phyloP scores from a whole-genome alignment of 129 eudicot species.

The Heracleum sosnowskyi region DNA sequence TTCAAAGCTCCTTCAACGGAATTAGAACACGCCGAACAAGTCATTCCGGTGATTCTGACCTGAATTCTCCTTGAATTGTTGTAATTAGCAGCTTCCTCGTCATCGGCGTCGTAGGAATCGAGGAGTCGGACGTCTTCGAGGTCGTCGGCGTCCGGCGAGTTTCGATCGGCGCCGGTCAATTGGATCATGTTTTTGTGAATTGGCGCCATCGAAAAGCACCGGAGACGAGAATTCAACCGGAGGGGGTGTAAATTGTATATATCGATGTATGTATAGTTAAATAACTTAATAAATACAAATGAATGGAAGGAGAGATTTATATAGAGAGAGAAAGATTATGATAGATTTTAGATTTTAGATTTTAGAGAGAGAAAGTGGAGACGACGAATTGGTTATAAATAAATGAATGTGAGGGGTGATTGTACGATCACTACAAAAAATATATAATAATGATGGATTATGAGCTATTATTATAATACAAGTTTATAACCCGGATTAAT shows the following conservation, averaged over 20 bases:
- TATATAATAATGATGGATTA: no score
- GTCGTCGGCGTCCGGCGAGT: conserved; percentile 23
- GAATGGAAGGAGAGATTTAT: conserved; percentile 22
- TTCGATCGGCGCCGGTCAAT: conserved; percentile 31
- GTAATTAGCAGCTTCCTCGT: not conserved
- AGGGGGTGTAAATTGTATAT: not conserved
- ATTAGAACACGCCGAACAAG: conserved; percentile 84
- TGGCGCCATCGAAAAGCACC: conserved; percentile 48
- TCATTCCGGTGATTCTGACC: conserved; percentile 85
- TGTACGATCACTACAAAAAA: not conserved
- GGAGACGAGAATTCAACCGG: conserved; percentile 10
- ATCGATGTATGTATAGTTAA: not conserved
- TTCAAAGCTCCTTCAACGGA: conserved; percentile 78
- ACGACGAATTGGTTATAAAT: not conserved
- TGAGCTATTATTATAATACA: no score
- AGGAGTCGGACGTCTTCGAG: conserved; percentile 72
- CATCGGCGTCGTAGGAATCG: conserved; percentile 38
- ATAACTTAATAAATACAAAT: not conserved
- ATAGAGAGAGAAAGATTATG: conserved; percentile 8
- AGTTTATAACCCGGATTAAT: no score
- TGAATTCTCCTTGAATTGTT: conserved; percentile 36
- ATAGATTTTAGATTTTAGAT: not conserved
- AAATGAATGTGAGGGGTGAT: not conserved
- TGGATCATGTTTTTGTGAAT: conserved; percentile 41
- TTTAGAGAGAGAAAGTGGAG: not conserved